Evolutionary conservation across 1,284 basidiomycete genomes (phyloP), one percentile per base, ranked within the genome.

Genomic region (Trametes versicolor): DNA sequence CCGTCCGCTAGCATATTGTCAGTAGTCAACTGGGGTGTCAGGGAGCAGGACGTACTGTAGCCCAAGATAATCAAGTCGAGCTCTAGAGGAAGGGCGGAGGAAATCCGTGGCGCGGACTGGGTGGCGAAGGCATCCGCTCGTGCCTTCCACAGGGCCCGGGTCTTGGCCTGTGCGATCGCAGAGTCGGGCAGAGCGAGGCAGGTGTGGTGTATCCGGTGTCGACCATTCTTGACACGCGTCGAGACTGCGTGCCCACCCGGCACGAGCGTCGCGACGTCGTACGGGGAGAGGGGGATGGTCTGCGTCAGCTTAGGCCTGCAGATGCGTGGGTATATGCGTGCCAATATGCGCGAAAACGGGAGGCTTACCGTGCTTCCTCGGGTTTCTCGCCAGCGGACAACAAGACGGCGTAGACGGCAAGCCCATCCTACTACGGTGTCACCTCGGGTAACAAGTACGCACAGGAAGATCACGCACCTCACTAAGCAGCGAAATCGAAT

Each of bases 1-100:
- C 92, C 92, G 75, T 93, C 88, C 54, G 82, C 91, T 93, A 32
- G 13, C 15, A 13, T n/a, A 12, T 43, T 3, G 23, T 47, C 19
- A 15, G 9, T n/a, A 27, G 21, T 23, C 13, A 19, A 6, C 21
- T 13, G 19, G 32, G 19, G 17, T 15, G 41, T 17, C 19, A 21
- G n/a, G 4, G 25, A 15, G 1, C 9, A 34, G 10, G 2, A 21
- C 49, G 75, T 86, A 92, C 91, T 83, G 67, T 82, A 88, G 47
- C 91, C 92, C 49, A 88, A 75, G 49, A 92, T 70, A 39, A 93
- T 78, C 0, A 75, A 62, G 37, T 86, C 83, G 1, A 87, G 74
- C 53, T 88, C 87, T 8, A 92, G 70, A 12, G 89, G 87, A 29
- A 93, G 77, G 12, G 86, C 73, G 1, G 82, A 79, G 2, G 87